Evolutionary conservation across 805 yeast genomes (phyloP).

Genomic region (Candida ulmi): DNA sequence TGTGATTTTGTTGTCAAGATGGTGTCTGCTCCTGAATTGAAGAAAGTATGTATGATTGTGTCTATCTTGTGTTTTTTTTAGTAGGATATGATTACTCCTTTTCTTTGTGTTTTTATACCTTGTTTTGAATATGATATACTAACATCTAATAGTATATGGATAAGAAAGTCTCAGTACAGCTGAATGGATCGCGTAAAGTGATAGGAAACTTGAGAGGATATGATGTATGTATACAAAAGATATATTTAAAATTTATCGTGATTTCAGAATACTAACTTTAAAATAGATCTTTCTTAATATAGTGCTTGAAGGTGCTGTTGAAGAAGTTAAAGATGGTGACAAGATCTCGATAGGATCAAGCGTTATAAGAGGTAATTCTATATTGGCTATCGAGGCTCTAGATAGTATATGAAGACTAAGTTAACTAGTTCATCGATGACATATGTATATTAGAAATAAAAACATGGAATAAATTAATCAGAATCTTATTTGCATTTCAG

Average conservation of each 20-base stretch:
- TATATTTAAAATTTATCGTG: no score
- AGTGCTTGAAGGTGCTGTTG: constrained; percentile 67
- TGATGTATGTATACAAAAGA: constrained; percentile 41
- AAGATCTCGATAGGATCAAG: constrained; percentile 59
- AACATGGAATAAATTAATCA: not conserved
- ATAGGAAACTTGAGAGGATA: constrained; percentile 83
- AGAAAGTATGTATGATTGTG: constrained; percentile 38
- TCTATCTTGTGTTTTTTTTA: no score
- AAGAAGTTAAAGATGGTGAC: constrained; percentile 41
- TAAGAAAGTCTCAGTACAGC: constrained; percentile 63
- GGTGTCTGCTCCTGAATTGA: constrained; percentile 62
- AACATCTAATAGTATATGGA: constrained; percentile 55
- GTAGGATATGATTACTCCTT: no score
- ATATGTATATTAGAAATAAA: not conserved
- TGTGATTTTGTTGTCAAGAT: constrained; percentile 26
- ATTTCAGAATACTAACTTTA: constrained; percentile 1
- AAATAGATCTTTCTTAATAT: constrained; percentile 58
- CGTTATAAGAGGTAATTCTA: constrained; percentile 74
- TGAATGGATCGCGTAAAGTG: constrained; percentile 74
- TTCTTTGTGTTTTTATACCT: no score
- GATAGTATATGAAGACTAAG: constrained; percentile 19
- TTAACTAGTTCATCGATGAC: no score
- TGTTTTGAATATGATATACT: no score
- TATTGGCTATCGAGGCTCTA: constrained; percentile 56
- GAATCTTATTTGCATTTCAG: constrained; percentile 59